Evolutionary conservation across 768 basidiomycete genomes (phyloP).

Genomic region (Lentinula raphanica): DNA sequence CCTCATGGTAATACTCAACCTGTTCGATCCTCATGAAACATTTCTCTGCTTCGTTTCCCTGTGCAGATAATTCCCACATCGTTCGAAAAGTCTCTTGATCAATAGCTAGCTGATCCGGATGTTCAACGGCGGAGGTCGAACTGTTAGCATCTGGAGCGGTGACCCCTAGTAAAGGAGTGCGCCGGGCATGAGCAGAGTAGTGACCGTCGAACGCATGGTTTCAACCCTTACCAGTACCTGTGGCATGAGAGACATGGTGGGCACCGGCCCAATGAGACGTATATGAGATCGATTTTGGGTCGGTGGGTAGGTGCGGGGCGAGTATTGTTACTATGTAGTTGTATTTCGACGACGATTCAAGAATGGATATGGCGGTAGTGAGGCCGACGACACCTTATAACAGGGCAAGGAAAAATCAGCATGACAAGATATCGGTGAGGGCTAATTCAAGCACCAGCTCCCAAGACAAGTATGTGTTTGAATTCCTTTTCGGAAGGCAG

Average conservation of each 20-base stretch:
- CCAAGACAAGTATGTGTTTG: constrained; percentile 1
- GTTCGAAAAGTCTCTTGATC: constrained; percentile 49
- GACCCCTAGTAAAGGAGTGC: not conserved
- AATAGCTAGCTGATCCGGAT: constrained; percentile 18
- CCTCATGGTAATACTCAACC: constrained; percentile 33
- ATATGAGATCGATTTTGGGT: constrained; percentile 43
- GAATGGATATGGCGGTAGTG: constrained; percentile 47
- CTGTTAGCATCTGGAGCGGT: not conserved
- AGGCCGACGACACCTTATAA: constrained; percentile 49
- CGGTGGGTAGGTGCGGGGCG: constrained; percentile 47
- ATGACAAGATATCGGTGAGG: not conserved
- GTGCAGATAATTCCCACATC: constrained; percentile 48
- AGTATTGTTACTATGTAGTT: constrained; percentile 43
- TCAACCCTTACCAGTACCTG: constrained; percentile 30
- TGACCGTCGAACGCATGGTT: no score
- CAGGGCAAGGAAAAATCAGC: not conserved
- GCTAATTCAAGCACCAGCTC: not conserved
- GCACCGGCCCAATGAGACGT: constrained; percentile 63
- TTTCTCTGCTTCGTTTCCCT: constrained; percentile 31
- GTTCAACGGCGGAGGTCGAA: constrained; percentile 21
- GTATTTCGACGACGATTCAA: constrained; percentile 31
- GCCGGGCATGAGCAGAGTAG: no score
- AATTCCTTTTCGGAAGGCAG: not conserved
- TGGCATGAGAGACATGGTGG: constrained; percentile 47
- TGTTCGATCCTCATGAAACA: constrained; percentile 47